Evolutionary conservation across 371 early-diverging fungal species (phyloP).

Genomic region (Syncephalastrum contaminatum): DNA sequence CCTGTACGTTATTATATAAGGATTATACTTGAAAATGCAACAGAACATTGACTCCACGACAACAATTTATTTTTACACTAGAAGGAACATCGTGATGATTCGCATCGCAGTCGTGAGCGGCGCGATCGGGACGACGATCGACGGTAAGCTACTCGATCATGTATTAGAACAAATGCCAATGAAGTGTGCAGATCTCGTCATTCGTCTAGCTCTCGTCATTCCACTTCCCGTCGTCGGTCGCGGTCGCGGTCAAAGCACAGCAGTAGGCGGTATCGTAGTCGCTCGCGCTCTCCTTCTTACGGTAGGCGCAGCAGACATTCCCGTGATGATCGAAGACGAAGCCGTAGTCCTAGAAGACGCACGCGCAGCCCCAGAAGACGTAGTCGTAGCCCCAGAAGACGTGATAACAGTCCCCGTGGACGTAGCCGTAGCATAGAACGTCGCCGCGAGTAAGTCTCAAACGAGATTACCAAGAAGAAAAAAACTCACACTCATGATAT

Average conservation of each 20-base stretch:
- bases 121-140: constrained; percentile 18
- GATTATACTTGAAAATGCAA: neutral
- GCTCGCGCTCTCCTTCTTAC: constrained; percentile 17
- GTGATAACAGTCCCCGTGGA: constrained; percentile 1
- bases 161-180: neutral
- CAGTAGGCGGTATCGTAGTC: constrained; percentile 41
- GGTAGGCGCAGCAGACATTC: constrained; percentile 32
- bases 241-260: constrained; percentile 50
- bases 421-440: constrained; percentile 35
- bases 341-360: constrained; percentile 40
- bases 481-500: neutral
- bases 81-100: constrained; percentile 5
- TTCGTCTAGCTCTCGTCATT: constrained; percentile 30
- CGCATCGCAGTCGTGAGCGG: constrained; percentile 2
- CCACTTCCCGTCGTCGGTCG: constrained; percentile 41
- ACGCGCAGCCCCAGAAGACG: constrained; percentile 25
- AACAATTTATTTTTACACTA: neutral
- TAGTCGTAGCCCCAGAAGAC: constrained; percentile 1
- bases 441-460: constrained; percentile 7
- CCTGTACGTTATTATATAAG: constrained; percentile 18
- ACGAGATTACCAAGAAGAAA: too few species aligned
- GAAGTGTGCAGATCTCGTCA: constrained; percentile 3
- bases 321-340: constrained; percentile 37
- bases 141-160: constrained; percentile 17
- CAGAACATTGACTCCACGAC: neutral